phyloP scores from a whole-genome alignment of 305 asterid species.

The Rubia tinctorum region DNA sequence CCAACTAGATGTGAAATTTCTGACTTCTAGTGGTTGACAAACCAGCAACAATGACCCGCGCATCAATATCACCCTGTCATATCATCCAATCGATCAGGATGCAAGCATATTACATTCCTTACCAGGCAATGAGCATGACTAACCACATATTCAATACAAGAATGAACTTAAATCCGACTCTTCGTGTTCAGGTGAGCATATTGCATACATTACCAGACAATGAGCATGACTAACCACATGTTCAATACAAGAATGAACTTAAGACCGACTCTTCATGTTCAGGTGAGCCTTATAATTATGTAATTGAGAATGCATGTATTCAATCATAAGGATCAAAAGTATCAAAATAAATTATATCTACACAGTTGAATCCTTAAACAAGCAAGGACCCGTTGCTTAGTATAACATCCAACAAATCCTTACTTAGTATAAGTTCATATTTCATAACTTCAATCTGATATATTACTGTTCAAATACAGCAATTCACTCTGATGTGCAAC shows the following conservation, averaged over 20 bases:
- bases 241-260: too few species aligned
- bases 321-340: neutral
- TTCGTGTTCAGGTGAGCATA: too few species aligned
- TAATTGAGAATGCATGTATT: neutral
- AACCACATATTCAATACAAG: too few species aligned
- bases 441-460: neutral
- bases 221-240: too few species aligned
- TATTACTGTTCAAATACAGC: neutral
- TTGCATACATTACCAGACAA: too few species aligned
- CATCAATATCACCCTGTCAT: constrained; percentile 68
- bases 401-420: neutral
- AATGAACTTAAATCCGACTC: neutral
- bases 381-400: neutral
- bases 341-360: neutral
- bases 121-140: neutral
- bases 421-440: too few species aligned
- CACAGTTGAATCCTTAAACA: neutral
- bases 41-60: constrained; percentile 82
- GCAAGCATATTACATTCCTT: neutral
- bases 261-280: too few species aligned
- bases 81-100: constrained; percentile 7
- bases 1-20: constrained; percentile 99
- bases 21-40: constrained; percentile 94
- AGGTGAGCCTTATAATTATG: neutral
- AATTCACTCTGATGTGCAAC: neutral